Percentiles rank a stretch among this genome's conserved stretches.
These are phyloP conservation scores for Kodamaea jinghongensis DNA, from an alignment of 805 yeast genomes.

Conservation along the genomic window DNA sequence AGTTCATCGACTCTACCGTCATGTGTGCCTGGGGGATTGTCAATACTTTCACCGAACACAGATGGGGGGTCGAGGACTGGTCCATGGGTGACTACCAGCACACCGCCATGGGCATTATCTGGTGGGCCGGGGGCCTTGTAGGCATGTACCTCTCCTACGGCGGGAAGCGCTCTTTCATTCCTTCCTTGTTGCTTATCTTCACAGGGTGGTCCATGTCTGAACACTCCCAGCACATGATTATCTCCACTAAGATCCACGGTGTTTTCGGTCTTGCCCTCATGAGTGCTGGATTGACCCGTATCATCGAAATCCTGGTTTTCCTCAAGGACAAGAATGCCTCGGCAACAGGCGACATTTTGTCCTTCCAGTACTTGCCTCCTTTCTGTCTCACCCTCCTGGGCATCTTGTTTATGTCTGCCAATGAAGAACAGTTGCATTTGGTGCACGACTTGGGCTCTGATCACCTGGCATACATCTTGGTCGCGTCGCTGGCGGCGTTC, in stretches of 20 bases:
- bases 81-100: constrained; percentile 92
- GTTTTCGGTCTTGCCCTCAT: constrained; percentile 82
- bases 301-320: constrained; percentile 78
- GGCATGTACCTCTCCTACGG: constrained; percentile 73
- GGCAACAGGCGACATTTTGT: constrained; percentile 43
- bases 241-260: constrained; percentile 84
- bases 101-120: constrained; percentile 92
- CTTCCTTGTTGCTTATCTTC: constrained; percentile 75
- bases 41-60: constrained; percentile 93
- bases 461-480: constrained; percentile 77
- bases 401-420: constrained; percentile 85
- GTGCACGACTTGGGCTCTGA: constrained; percentile 77
- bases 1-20: constrained; percentile 74
- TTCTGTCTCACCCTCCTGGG: constrained; percentile 78
- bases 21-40: constrained; percentile 91
- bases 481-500: constrained; percentile 70
- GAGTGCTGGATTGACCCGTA: constrained; percentile 72
- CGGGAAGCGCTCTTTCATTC: constrained; percentile 66
- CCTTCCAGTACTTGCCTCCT: constrained; percentile 88
- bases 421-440: constrained; percentile 76
- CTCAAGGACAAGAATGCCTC: constrained; percentile 55
- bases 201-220: constrained; percentile 96
- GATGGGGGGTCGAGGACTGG: constrained; percentile 94
- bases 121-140: constrained; percentile 93
- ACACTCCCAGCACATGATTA: constrained; percentile 70